These are phyloP conservation scores for Litchi chinensis DNA, from an alignment of 345 rosid species.

Conservation along the genomic window DNA sequence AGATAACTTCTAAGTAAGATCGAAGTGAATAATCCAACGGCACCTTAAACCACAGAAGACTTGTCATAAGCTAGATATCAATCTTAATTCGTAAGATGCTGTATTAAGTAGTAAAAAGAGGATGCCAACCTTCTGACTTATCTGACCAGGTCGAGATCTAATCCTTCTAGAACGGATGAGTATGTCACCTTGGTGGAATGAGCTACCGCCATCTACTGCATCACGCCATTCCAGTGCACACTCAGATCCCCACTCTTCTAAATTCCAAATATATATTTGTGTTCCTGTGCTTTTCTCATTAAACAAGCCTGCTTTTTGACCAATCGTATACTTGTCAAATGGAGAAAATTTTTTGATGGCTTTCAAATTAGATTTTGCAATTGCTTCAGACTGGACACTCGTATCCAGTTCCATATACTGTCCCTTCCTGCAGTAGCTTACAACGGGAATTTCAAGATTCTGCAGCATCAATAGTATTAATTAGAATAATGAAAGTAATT, in stretches of 20 bases:
- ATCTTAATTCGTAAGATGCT: neutral
- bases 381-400: conserved; percentile 29
- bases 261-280: conserved; percentile 40
- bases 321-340: conserved; percentile 44
- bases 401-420: conserved; percentile 36
- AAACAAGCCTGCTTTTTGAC: conserved; percentile 38
- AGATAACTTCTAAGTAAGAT: conserved; percentile 40
- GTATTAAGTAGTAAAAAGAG: conserved; percentile 5
- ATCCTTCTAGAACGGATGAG: conserved; percentile 35
- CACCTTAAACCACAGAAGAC: conserved; percentile 26
- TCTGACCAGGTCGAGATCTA: conserved; percentile 43
- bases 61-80: neutral
- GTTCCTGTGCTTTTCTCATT: conserved; percentile 31
- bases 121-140: conserved; percentile 29
- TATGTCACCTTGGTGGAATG: conserved; percentile 44
- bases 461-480: conserved; percentile 9
- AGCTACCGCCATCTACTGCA: conserved; percentile 34
- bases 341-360: conserved; percentile 36
- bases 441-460: conserved; percentile 43
- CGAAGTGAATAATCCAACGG: conserved; percentile 40
- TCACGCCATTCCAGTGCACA: conserved; percentile 29
- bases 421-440: conserved; percentile 39
- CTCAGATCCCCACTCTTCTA: conserved; percentile 40
- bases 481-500: neutral
- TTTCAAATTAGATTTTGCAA: conserved; percentile 39